Evolutionary conservation across 2,329 filamentous ascomycete genomes (phyloP).

Genomic region (Scorias spongiosa): DNA sequence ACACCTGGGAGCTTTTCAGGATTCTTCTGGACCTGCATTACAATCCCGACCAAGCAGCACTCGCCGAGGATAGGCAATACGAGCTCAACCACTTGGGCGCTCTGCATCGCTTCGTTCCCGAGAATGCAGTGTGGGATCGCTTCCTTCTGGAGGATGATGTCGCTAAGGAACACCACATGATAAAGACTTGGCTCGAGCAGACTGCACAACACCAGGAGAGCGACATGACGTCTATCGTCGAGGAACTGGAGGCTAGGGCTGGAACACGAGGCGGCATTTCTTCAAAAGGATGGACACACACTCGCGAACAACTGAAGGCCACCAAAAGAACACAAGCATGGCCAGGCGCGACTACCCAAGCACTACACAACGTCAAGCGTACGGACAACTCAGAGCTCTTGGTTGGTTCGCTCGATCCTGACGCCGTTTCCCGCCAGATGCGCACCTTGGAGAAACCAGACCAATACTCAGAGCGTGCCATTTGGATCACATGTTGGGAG

Average conservation of each 20-base stretch:
- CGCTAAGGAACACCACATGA: constrained; percentile 62
- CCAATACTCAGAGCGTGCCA: constrained; percentile 72
- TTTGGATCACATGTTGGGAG: constrained; percentile 91
- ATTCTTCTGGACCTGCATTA: constrained; percentile 55
- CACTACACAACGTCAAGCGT: constrained; percentile 31
- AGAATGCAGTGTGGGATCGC: constrained; percentile 51
- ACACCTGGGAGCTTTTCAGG: constrained; percentile 78
- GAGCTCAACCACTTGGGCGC: constrained; percentile 18
- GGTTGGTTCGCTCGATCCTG: constrained; percentile 81
- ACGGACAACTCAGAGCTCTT: constrained; percentile 45
- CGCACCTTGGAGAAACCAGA: constrained; percentile 67
- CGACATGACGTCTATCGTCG: constrained; percentile 60
- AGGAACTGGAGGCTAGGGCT: constrained; percentile 49
- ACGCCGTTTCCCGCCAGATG: constrained; percentile 67
- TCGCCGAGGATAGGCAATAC: constrained; percentile 18
- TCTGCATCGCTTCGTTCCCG: constrained; percentile 38
- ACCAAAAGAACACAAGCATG: constrained; percentile 61
- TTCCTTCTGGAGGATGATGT: constrained; percentile 60
- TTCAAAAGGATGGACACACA: constrained; percentile 83
- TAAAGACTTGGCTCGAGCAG: constrained; percentile 75
- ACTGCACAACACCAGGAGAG: constrained; percentile 53
- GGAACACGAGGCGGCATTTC: constrained; percentile 64
- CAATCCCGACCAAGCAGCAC: constrained; percentile 24
- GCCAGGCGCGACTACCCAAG: constrained; percentile 30
- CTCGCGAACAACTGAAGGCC: constrained; percentile 75